Percentiles rank a stretch among this genome's conserved stretches.
Evolutionary conservation across 73 alveolate genomes (phyloP).

Genomic region (Paramecium pentaurelia): DNA sequence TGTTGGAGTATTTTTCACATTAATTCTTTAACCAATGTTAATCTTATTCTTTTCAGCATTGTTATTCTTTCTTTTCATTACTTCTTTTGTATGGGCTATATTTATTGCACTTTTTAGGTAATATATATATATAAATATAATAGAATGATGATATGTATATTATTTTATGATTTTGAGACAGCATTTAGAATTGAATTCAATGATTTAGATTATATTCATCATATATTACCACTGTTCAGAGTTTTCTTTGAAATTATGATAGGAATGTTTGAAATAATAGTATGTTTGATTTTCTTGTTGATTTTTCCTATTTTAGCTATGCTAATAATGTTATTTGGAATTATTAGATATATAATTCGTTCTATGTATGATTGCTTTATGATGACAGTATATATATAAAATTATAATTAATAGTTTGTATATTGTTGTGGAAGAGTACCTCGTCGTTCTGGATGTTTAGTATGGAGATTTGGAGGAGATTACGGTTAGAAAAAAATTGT

Average conservation of each 20-base stretch:
- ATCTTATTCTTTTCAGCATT: constrained; percentile 21
- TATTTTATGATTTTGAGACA: constrained; percentile 58
- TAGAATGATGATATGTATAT: not conserved
- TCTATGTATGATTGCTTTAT: constrained; percentile 61
- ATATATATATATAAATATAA: not conserved
- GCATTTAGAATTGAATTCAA: not conserved
- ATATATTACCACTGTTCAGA: constrained; percentile 30
- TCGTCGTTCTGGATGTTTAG: constrained; percentile 52
- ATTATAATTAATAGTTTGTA: constrained; percentile 10
- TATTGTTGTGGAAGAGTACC: constrained; percentile 69
- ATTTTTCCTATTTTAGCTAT: constrained; percentile 56
- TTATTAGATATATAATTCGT: constrained; percentile 52
- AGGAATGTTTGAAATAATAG: not conserved
- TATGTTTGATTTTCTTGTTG: not conserved
- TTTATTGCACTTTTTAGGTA: not conserved
- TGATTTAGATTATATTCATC: not conserved
- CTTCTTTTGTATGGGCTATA: constrained; percentile 8
- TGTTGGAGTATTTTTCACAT: constrained; percentile 57
- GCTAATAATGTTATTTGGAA: constrained; percentile 42
- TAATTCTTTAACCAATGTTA: constrained; percentile 37
- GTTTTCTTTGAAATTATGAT: constrained; percentile 17
- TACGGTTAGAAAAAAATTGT: not conserved
- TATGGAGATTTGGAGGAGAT: constrained; percentile 71
- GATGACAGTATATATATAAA: not conserved
- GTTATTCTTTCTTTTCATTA: not conserved